phyloP scores from a whole-genome alignment of 768 basidiomycete genomes.

The Leccinellum luteum region DNA sequence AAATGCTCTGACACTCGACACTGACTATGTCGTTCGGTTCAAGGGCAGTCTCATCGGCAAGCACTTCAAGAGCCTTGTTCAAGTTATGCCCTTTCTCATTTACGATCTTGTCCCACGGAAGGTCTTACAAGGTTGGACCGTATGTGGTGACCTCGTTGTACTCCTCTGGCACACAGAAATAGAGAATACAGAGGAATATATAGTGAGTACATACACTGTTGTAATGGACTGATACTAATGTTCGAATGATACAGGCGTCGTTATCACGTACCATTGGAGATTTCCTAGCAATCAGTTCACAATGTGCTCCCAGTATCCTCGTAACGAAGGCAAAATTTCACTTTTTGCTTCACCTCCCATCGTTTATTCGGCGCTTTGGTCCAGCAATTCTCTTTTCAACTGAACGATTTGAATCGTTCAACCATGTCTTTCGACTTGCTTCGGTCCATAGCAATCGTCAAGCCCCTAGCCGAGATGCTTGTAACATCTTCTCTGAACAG shows the following conservation, averaged over 20 bases:
- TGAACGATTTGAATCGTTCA: constrained; percentile 29
- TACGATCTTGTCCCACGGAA: constrained; percentile 29
- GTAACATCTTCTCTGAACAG: constrained; percentile 7
- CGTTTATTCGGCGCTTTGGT: constrained; percentile 26
- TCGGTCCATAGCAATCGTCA: constrained; percentile 31
- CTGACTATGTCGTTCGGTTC: constrained; percentile 34
- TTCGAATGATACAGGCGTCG: too few species aligned
- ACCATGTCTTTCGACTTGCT: constrained; percentile 23
- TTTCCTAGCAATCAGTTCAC: constrained; percentile 16
- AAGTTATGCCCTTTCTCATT: constrained; percentile 29
- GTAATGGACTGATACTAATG: too few species aligned
- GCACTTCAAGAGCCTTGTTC: constrained; percentile 32
- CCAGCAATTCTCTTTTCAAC: constrained; percentile 30
- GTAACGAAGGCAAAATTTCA: constrained; percentile 33
- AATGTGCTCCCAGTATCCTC: constrained; percentile 26
- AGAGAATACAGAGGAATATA: constrained; percentile 33
- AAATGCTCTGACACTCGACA: constrained; percentile 20
- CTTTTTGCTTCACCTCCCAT: constrained; percentile 28
- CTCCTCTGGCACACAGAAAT: constrained; percentile 45
- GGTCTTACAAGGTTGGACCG: constrained; percentile 29
- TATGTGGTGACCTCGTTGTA: constrained; percentile 34
- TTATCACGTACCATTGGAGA: constrained; percentile 20
- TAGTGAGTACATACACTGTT: constrained; percentile 15
- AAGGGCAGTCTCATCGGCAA: constrained; percentile 31
- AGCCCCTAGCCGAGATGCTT: constrained; percentile 27